Base-by-base conservation (phyloP, 371 early-diverging fungal genomes). In the Mortierella sp. region DNA sequence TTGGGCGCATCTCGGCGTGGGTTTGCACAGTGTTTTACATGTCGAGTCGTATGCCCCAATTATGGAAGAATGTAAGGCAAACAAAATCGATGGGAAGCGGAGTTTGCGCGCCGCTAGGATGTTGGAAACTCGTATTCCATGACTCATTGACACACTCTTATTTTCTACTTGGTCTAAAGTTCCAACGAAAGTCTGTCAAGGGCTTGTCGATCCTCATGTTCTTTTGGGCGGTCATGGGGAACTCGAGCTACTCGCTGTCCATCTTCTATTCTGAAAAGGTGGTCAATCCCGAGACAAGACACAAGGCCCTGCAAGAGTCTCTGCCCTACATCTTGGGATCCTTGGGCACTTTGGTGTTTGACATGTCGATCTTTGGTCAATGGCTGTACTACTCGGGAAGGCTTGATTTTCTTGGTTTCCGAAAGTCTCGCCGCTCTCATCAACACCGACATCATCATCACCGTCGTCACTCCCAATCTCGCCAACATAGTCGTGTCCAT, bases 191-290 rank as follows among this genome's bases (percentile, higher is more conserved):
- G 22, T 91, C 92, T 0, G 85, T 86, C 12, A 81, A 88, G 58
- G 91, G 92, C 0, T 74, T 93, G 7, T 83, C 90, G 1, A 86
- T 91, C 62, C 67, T 84, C 19, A 81, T 93, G 81, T 92, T 93
- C 78, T 68, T 84, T 31, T 90, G 84, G 76, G 92, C 93, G 0
- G 88, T 88, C 3, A 79, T 85, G 74, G 93, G 91, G 1, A 93
- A 93, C 50, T 55, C 89, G 27, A 85, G 88, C 5, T 93, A 93
- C 67, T 84, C 90, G 0, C 66, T 86, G 19, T 84, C 86, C 43
- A 86, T 93, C 52, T 79, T 90, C 49, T 82, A 81, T 46, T 78
- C 67, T 17, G 54, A 34, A 4, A 62, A 45, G 3, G 77, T 69
- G 9, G 52, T 58, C n/a, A 82, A 84, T 48, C 84, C 86, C 7